A percentile compares a stretch with the other conserved stretches of the same genome.
Evolutionary conservation across 768 basidiomycete species (phyloP).

Genomic region (Mycena indigotica): DNA sequence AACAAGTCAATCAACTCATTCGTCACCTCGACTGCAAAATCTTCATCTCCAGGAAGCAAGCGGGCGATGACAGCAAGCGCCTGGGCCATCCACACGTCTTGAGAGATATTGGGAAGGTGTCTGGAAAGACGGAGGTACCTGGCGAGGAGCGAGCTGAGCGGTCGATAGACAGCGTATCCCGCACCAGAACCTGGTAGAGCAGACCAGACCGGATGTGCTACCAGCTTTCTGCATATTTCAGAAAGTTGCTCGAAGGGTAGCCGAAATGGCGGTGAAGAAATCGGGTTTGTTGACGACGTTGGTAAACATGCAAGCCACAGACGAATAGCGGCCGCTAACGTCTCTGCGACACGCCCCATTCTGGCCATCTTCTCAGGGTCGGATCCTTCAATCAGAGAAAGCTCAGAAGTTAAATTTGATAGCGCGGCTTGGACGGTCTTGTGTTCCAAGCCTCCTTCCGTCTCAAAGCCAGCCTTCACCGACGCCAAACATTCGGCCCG

Average conservation of each 20-base stretch:
- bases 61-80: conserved; percentile 56
- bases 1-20: conserved; percentile 40
- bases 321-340: conserved; percentile 54
- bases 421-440: conserved; percentile 40
- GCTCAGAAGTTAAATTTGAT: conserved; percentile 33
- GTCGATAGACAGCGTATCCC: conserved; percentile 45
- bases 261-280: conserved; percentile 56
- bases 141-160: conserved; percentile 56
- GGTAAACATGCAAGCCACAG: conserved; percentile 68
- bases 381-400: conserved; percentile 24
- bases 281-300: conserved; percentile 37
- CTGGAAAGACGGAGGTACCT: conserved; percentile 62
- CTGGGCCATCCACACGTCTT: conserved; percentile 68
- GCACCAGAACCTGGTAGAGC: conserved; percentile 26
- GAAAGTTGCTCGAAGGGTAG: conserved; percentile 64
- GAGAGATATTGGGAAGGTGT: conserved; percentile 53
- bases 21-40: conserved; percentile 46
- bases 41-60: conserved; percentile 78
- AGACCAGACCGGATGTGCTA: conserved; percentile 56
- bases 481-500: conserved; percentile 42
- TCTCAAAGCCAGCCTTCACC: conserved; percentile 45
- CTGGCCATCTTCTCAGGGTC: conserved; percentile 23
- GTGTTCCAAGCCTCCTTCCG: conserved; percentile 32
- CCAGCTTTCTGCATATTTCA: conserved; percentile 49
- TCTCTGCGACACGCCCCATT: conserved; percentile 37